Base-by-base conservation (phyloP, 2,329 filamentous ascomycete species). In the Colletotrichum costaricense region DNA sequence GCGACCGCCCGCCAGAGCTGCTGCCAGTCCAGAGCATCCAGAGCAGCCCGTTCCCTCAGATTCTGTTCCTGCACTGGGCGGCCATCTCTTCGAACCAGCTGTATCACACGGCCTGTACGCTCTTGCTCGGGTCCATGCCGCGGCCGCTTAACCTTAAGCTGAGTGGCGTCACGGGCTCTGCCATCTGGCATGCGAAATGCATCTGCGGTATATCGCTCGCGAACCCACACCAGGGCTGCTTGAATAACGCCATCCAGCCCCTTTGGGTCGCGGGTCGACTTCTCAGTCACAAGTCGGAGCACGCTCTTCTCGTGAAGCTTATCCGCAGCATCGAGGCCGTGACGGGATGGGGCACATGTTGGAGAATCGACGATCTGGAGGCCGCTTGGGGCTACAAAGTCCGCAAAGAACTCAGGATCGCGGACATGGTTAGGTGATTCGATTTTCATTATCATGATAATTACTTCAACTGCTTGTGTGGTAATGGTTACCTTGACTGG, bases 181-280 rank as follows among this genome's bases (percentile, higher is more conserved):
- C 84, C 0, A 78, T 88, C 11, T 90, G 88, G 88, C 89, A 91
- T 75, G 88, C 88, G 1, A 85, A 86, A 69, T 83, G 85, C 16
- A 86, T 90, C 38, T 89, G 88, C 69, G 88, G 88, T 2, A 90
- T 90, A 26, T 89, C 88, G 0, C 76, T 88, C 14, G 85, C 88
- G 3, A 91, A 91, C 70, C 85, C 85, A 4, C 88, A 91, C 69
- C 83, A 86, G 12, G 89, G 88, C 3, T 89, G 86, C 73, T 76
- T 89, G 42, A 90, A 88, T 73, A 90, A 91, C 76, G 87, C 88
- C 4, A 88, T 90, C 5, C 88, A 90, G 74, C 88, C 88, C 1
- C 80, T 90, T 0, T 90, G 87, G 85, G 82, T 91, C 14, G 89
- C 89, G 0, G 89, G 88, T 0, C 82, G 85, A 46, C 78, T 89